Conservation (phyloP, 192 early-diverging fungal species). For the Backusella westeae region DNA sequence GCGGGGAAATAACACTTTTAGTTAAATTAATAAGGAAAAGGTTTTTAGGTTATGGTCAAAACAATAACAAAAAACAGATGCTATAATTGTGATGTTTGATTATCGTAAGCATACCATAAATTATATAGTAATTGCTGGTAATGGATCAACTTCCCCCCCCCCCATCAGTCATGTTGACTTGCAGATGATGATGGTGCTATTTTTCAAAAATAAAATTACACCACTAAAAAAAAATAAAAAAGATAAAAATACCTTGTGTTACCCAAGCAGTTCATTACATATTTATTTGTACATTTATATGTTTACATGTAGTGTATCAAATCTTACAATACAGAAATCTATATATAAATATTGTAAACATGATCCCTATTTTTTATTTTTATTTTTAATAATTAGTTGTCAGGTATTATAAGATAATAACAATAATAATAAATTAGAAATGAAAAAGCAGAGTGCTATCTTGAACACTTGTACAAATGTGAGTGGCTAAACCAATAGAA, state of each 20-base stretch:
- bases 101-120: neutral
- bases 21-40: neutral
- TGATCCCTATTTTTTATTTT: neutral
- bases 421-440: neutral
- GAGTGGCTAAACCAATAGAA: neutral
- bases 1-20: neutral
- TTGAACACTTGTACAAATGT: neutral
- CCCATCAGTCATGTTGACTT: neutral
- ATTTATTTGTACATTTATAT: neutral
- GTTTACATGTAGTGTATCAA: neutral
- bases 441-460: neutral
- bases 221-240: neutral
- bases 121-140: neutral
- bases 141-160: neutral
- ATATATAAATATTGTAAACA: neutral
- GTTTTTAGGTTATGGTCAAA: neutral
- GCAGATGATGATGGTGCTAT: neutral
- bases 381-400: neutral
- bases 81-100: neutral
- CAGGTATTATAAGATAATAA: neutral
- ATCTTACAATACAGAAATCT: neutral
- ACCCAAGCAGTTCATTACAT: neutral
- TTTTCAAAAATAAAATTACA: neutral
- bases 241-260: neutral
- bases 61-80: neutral